Percentiles rank a stretch among this genome's conserved stretches.
phyloP scores from a whole-genome alignment of 164 flowering plant genomes.

The Saururus chinensis region DNA sequence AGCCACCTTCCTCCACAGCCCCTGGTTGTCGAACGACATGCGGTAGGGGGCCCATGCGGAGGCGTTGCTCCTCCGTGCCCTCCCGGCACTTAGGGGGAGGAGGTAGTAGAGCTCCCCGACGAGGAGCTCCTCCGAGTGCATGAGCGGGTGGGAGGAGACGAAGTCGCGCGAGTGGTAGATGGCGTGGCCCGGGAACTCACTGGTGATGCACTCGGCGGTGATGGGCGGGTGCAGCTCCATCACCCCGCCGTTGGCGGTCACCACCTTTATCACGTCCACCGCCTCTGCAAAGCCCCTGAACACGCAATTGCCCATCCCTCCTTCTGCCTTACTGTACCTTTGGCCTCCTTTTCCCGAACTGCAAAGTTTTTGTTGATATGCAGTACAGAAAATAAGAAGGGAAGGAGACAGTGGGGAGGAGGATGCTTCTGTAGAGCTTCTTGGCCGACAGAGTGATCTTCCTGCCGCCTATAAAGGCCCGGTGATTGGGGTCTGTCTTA shows the following conservation, averaged over 20 bases:
- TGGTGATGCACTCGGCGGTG: constrained; percentile 50
- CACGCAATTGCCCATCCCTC: constrained; percentile 53
- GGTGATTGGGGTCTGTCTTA: too few relatives aligned
- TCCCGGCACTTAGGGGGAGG: constrained; percentile 32
- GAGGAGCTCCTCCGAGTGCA: constrained; percentile 41
- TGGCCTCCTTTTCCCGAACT: background rate
- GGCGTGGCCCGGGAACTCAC: constrained; percentile 69
- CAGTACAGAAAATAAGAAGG: too few relatives aligned
- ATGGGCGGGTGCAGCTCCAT: constrained; percentile 71
- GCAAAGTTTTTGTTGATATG: too few relatives aligned
- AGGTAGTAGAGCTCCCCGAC: constrained; percentile 57
- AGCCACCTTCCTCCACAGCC: constrained; percentile 34
- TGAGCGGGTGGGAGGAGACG: constrained; percentile 37
- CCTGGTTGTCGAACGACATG: constrained; percentile 60
- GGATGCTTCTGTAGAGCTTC: background rate
- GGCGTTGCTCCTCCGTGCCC: constrained; percentile 2
- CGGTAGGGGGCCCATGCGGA: constrained; percentile 39
- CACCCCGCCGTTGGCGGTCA: constrained; percentile 62
- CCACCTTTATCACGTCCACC: constrained; percentile 35
- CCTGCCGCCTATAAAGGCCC: background rate
- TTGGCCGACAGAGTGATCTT: background rate
- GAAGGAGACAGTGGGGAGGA: too few relatives aligned
- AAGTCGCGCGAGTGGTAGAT: constrained; percentile 43
- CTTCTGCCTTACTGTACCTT: background rate
- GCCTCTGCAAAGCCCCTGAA: constrained; percentile 37